phyloP scores from a whole-genome alignment of 169 alveolate genomes.

The Gregarina niphandrodes region DNA sequence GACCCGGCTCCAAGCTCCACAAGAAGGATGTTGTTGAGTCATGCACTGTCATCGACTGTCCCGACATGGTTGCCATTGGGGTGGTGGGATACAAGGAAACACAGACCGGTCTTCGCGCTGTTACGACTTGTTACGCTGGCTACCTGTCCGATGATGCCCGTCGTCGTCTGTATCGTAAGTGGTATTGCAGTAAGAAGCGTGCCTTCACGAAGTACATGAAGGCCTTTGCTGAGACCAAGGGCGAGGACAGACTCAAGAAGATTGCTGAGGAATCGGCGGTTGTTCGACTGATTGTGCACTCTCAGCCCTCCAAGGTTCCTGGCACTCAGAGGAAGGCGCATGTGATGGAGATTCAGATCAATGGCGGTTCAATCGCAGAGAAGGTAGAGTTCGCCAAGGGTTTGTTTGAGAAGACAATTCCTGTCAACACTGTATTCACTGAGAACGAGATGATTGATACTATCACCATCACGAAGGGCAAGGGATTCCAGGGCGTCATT shows the following conservation, averaged over 20 bases:
- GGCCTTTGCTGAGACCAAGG: conserved; percentile 52
- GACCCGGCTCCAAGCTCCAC: conserved; percentile 89
- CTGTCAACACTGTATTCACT: conserved; percentile 74
- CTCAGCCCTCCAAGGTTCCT: conserved; percentile 83
- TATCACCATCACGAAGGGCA: conserved; percentile 95
- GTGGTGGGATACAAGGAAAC: conserved; percentile 97
- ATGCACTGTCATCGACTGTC: conserved; percentile 90
- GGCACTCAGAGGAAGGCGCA: conserved; percentile 90
- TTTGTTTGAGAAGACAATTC: conserved; percentile 81
- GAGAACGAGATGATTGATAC: conserved; percentile 91
- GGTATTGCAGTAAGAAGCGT: conserved; percentile 80
- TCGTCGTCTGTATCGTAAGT: conserved; percentile 95
- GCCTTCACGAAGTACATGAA: conserved; percentile 92
- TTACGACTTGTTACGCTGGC: conserved; percentile 93
- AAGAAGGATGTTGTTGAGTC: conserved; percentile 98
- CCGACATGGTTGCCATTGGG: conserved; percentile 96
- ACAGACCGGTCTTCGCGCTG: conserved; percentile 92
- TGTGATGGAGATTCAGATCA: conserved; percentile 92
- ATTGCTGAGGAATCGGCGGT: conserved; percentile 64
- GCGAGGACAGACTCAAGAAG: conserved; percentile 70
- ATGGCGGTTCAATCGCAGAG: conserved; percentile 92
- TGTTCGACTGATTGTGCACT: conserved; percentile 92
- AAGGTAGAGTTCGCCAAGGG: conserved; percentile 76
- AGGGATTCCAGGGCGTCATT: conserved; percentile 94
- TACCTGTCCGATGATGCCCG: conserved; percentile 83